Evolutionary conservation across 2,329 filamentous ascomycete genomes (phyloP).

Genomic region (Talaromyces sp.): DNA sequence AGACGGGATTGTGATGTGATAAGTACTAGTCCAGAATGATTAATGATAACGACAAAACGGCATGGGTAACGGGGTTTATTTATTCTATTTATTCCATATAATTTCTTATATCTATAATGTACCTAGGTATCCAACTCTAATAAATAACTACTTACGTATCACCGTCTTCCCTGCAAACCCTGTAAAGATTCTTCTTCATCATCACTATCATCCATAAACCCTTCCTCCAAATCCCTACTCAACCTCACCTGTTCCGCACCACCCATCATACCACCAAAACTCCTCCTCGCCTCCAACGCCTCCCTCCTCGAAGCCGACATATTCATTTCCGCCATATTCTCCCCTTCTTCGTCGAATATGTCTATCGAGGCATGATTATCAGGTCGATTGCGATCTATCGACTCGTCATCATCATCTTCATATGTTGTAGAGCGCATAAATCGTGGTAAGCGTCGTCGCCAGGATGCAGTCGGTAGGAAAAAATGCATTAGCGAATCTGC

Average conservation of each 20-base stretch:
- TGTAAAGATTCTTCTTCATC: conserved; percentile 44
- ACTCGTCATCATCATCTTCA: conserved; percentile 18
- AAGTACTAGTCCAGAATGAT: neutral
- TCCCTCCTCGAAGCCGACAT: conserved; percentile 47
- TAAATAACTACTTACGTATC: too few species aligned
- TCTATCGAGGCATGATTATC: conserved; percentile 46
- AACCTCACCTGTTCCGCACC: conserved; percentile 52
- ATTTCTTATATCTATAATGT: neutral
- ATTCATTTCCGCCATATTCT: conserved; percentile 48
- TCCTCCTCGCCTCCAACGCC: conserved; percentile 41
- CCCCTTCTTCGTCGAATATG: conserved; percentile 63
- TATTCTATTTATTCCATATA: neutral
- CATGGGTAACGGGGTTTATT: neutral
- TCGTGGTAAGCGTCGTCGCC: conserved; percentile 34
- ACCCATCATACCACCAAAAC: conserved; percentile 28
- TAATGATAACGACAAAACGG: neutral
- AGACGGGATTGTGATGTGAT: neutral
- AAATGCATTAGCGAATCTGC: conserved; percentile 40
- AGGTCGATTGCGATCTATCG: conserved; percentile 24
- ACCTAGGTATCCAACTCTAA: neutral
- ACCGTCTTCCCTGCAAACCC: neutral
- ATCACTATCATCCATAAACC: conserved; percentile 68
- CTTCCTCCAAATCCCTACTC: conserved; percentile 73
- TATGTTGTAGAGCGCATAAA: conserved; percentile 2
- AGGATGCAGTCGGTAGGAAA: conserved; percentile 43